Evolutionary conservation across 2,329 filamentous ascomycete species (phyloP), one percentile per base, ranked within the genome.

Genomic region (Drechmeria coniospora): DNA sequence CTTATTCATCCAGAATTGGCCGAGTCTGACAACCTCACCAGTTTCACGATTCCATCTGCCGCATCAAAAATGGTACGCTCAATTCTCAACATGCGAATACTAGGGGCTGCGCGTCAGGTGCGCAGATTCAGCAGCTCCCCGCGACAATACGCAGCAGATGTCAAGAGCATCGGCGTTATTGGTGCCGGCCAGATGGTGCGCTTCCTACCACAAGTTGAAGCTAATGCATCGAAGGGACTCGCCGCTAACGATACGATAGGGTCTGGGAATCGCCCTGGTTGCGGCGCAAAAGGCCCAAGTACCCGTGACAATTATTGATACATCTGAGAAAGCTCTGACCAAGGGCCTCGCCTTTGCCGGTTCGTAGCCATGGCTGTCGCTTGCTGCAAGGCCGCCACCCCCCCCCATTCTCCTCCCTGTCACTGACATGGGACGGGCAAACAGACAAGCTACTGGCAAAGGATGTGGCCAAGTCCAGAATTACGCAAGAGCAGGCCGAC

Each of bases 131-230:
- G 79, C 59, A 74, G 74, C 19, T 73, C 68, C 21, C 54, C 72
- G 24, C 57, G 63, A 25, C 63, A 66, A 23, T 48, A 60, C 42
- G 72, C 71, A 34, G 72, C 75, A 31, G 73, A 86, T 46, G 76
- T 98, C 36, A 92, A 86, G 60, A 78, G 71, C 40, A 60, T 98
- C 23, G 90, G 87, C 46, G 87, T 98, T 27, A 67, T 98, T 46
- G 90, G 90, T 39, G 86, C 87, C 29, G 90, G 90, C 16, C 90
- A 95, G 53, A 94, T 95, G 86, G 86, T 92, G 56, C 47, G 65
- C 50, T 35, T 15, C 24, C 4, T 21, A 20, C 21, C 29, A 25
- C 21, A 12, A 18, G 28, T 25, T 26, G 30, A 37, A 29, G 33
- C 29, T 21, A 30, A 26, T 21, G 29, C 34, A 31, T 39, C 43